Conservation (phyloP, 2,329 filamentous ascomycete species). For the Colletotrichum sp. region DNA sequence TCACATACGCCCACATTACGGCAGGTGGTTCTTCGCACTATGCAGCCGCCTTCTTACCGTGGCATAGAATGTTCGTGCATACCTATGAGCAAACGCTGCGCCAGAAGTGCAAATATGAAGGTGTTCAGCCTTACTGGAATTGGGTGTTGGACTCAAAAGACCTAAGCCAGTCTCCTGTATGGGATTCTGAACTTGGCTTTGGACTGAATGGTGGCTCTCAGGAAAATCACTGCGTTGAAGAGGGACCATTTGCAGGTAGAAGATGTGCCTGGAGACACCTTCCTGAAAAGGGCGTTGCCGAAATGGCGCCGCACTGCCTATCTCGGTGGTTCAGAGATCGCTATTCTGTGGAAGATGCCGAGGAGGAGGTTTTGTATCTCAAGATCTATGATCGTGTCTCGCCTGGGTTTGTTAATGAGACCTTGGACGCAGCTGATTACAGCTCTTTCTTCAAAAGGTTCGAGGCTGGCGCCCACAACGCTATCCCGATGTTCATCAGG, state of each 20-base stretch:
- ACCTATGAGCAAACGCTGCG: conserved; percentile 33
- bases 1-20: neutral
- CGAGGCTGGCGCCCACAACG: neutral
- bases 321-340: neutral
- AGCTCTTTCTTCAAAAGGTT: neutral
- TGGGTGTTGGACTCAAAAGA: conserved; percentile 37
- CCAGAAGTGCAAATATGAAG: conserved; percentile 38
- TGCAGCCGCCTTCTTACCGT: conserved; percentile 27
- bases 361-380: neutral
- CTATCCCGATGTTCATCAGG: neutral
- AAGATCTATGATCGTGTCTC: neutral
- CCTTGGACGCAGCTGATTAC: neutral
- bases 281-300: neutral
- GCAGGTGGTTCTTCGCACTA: neutral
- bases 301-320: neutral
- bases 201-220: neutral
- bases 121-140: conserved; percentile 49
- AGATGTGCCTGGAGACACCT: neutral
- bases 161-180: neutral
- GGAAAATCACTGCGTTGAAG: neutral
- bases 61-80: conserved; percentile 36
- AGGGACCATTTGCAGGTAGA: neutral
- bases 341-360: neutral
- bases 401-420: neutral
- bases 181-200: neutral